Conservation (phyloP, 116 monocot species). For the Zostera marina region DNA sequence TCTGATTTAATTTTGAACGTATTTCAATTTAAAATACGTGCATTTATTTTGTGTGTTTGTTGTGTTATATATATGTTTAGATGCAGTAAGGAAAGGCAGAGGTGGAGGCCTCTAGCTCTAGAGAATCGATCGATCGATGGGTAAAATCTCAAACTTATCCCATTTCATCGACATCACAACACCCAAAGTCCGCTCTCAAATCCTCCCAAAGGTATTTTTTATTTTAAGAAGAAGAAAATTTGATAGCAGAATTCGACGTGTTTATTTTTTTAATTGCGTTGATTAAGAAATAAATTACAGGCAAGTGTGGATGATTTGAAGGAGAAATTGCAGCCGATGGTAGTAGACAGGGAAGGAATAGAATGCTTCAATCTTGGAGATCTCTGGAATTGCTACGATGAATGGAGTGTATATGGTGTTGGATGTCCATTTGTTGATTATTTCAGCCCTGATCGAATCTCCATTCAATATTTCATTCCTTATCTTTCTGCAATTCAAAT, state of each 20-base stretch:
- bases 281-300: not conserved
- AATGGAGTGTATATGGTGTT: conserved; percentile 37
- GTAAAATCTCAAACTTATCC: conserved; percentile 8
- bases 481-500: conserved; percentile 75
- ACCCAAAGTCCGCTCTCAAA: conserved; percentile 10
- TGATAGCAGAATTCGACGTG: too few relatives aligned
- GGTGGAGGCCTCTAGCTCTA: too few relatives aligned
- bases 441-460: conserved; percentile 7
- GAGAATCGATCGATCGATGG: too few relatives aligned
- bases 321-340: conserved; percentile 3
- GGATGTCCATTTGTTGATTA: conserved; percentile 24
- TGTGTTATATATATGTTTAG: too few relatives aligned
- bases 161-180: conserved; percentile 14
- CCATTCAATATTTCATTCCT: conserved; percentile 63
- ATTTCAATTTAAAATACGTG: too few relatives aligned
- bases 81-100: too few relatives aligned
- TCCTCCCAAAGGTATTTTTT: conserved; percentile 12
- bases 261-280: too few relatives aligned
- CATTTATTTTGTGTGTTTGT: too few relatives aligned
- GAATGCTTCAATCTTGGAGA: conserved; percentile 27
- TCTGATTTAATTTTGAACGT: too few relatives aligned
- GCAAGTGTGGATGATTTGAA: conserved; percentile 2
- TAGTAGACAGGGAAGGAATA: not conserved
- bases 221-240: not conserved
- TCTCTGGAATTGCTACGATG: conserved; percentile 38